Conservation (phyloP, 2,329 filamentous ascomycete genomes). For the Aureobasidium sp. region DNA sequence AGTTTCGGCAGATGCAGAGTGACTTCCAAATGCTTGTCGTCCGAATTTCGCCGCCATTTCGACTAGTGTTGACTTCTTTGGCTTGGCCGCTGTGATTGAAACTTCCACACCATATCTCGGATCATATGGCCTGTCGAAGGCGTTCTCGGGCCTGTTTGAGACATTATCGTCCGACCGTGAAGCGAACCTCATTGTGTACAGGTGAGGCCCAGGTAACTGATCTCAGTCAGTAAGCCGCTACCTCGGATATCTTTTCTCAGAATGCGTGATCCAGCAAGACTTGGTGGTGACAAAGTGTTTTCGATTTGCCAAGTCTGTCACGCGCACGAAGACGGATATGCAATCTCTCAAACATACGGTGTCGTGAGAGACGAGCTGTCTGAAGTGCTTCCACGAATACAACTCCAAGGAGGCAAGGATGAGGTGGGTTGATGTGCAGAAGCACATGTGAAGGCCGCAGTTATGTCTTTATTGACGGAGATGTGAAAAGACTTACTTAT, state of each 20-base stretch:
- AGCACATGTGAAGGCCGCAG: neutral
- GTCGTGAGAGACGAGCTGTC: neutral
- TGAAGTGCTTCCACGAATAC: neutral
- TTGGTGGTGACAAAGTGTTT: neutral
- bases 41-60: conserved; percentile 17
- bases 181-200: neutral
- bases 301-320: neutral
- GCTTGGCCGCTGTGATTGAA: conserved; percentile 19
- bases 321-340: neutral
- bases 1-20: neutral
- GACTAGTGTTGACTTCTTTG: conserved; percentile 15
- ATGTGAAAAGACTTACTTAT: neutral
- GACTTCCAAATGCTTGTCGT: conserved; percentile 11
- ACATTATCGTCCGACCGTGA: neutral
- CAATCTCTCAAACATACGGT: neutral
- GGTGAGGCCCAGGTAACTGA: neutral
- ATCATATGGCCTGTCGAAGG: conserved; percentile 11
- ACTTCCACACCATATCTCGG: conserved; percentile 9
- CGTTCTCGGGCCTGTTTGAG: conserved; percentile 13
- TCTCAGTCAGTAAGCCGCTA: neutral
- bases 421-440: neutral
- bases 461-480: neutral
- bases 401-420: neutral
- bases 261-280: neutral
- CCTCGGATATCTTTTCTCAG: neutral